phyloP scores from a whole-genome alignment of 768 basidiomycete species.

The Mycena floridula region DNA sequence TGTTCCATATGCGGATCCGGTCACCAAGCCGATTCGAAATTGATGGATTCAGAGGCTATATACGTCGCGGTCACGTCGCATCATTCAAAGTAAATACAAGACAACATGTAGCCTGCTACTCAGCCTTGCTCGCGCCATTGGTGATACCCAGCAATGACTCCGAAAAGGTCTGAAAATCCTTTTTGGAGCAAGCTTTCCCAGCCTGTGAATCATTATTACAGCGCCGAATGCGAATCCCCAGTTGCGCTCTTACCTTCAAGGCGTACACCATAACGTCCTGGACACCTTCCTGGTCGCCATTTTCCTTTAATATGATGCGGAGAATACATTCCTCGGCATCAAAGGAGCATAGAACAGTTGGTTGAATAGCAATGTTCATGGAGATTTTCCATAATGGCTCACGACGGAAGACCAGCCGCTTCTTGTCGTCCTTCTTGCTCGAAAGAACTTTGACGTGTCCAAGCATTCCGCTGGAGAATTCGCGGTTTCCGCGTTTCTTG shows the following conservation, averaged over 20 bases:
- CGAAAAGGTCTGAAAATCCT: slow-evolving; percentile 50
- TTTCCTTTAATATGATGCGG: slow-evolving; percentile 50
- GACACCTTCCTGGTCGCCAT: slow-evolving; percentile 19
- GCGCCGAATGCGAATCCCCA: not conserved
- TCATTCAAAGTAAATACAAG: too few relatives aligned
- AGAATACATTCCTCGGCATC: slow-evolving; percentile 49
- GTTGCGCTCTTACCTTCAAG: slow-evolving; percentile 42
- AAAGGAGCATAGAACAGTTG: slow-evolving; percentile 52
- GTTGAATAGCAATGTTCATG: slow-evolving; percentile 54
- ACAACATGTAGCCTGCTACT: too few relatives aligned
- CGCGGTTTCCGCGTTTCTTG: slow-evolving; percentile 46
- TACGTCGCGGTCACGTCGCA: too few relatives aligned
- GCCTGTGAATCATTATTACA: slow-evolving; percentile 22
- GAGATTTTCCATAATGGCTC: slow-evolving; percentile 67
- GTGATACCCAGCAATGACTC: slow-evolving; percentile 31
- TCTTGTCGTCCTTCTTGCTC: slow-evolving; percentile 31
- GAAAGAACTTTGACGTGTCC: slow-evolving; percentile 58
- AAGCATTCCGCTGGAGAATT: slow-evolving; percentile 53
- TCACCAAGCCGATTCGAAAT: too few relatives aligned
- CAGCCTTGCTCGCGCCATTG: too few relatives aligned
- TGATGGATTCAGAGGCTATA: too few relatives aligned
- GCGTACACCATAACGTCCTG: slow-evolving; percentile 49
- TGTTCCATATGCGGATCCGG: too few relatives aligned
- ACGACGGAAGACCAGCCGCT: slow-evolving; percentile 60
- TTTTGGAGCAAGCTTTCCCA: slow-evolving; percentile 40